These are phyloP conservation scores for Harrya chromipes DNA, from an alignment of 768 basidiomycete species.

Conservation along the genomic window DNA sequence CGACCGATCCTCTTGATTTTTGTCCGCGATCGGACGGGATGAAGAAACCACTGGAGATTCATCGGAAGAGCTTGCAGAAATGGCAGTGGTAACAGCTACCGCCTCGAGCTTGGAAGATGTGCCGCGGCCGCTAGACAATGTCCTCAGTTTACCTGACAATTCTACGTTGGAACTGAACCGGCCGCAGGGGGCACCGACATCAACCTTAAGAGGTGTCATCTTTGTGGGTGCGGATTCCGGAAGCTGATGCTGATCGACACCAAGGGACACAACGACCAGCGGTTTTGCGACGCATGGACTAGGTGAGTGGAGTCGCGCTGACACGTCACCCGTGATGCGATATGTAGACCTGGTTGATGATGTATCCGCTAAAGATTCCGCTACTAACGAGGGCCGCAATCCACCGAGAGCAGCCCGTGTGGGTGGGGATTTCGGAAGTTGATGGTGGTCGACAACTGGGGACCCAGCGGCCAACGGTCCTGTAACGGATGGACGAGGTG, in stretches of 20 bases:
- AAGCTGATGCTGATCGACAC: neutral
- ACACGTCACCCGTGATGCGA: neutral
- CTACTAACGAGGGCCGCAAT: neutral
- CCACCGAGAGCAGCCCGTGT: neutral
- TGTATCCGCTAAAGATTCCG: neutral
- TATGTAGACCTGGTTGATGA: neutral
- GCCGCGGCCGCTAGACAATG: neutral
- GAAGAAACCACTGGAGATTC: neutral
- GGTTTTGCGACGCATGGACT: neutral
- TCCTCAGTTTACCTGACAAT: neutral
- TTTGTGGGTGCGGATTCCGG: neutral
- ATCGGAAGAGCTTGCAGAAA: neutral
- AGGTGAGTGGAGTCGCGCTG: neutral
- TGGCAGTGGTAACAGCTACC: neutral
- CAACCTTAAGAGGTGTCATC: neutral
- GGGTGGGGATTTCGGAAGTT: too few relatives aligned
- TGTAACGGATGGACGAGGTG: neutral
- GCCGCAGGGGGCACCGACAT: neutral
- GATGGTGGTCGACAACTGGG: neutral
- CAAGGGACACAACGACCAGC: constrained; percentile 2
- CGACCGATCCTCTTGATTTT: neutral
- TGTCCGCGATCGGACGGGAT: neutral
- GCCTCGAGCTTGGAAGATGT: neutral
- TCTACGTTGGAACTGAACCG: neutral
- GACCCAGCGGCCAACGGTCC: constrained; percentile 3